phyloP scores from a whole-genome alignment of 441 rosid species.

The Omphalea diandra region DNA sequence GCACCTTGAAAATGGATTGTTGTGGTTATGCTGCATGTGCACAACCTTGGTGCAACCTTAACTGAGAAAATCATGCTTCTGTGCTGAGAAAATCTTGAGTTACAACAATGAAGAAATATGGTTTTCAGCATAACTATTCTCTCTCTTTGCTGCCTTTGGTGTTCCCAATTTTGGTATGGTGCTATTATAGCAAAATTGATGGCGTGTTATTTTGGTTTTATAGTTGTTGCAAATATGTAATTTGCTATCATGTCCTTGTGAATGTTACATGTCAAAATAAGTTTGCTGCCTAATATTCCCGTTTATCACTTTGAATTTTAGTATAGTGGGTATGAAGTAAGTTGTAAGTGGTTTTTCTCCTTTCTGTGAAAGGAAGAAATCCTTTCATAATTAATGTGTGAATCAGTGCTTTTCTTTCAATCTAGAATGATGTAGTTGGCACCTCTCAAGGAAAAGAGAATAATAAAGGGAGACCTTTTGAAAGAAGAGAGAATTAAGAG shows the following conservation, averaged over 20 bases:
- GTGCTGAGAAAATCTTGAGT: slow-evolving; percentile 19
- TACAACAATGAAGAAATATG: slow-evolving; percentile 13
- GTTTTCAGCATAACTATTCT: slow-evolving; percentile 6
- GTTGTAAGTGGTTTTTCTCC: background rate
- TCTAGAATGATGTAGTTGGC: slow-evolving; percentile 1
- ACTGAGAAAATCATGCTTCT: slow-evolving; percentile 4
- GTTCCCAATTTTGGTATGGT: slow-evolving; percentile 14
- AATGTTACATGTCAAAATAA: slow-evolving; percentile 9
- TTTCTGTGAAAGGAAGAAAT: background rate
- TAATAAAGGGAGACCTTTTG: no score
- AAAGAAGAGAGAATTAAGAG: background rate
- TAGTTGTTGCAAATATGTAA: slow-evolving; percentile 16
- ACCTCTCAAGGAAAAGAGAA: background rate
- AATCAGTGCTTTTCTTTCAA: background rate
- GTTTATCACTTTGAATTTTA: background rate
- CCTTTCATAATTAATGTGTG: background rate
- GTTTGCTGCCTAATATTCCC: background rate
- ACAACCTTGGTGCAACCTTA: background rate
- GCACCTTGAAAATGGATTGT: slow-evolving; percentile 16
- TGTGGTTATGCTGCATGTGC: slow-evolving; percentile 23
- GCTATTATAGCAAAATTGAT: slow-evolving; percentile 14
- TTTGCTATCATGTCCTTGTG: slow-evolving; percentile 11
- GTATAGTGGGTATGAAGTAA: background rate
- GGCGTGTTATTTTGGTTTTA: slow-evolving; percentile 15
- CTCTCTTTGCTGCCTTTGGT: slow-evolving; percentile 17